phyloP scores from a whole-genome alignment of 768 basidiomycete species.

The Rhodosporidiobolus sp. region DNA sequence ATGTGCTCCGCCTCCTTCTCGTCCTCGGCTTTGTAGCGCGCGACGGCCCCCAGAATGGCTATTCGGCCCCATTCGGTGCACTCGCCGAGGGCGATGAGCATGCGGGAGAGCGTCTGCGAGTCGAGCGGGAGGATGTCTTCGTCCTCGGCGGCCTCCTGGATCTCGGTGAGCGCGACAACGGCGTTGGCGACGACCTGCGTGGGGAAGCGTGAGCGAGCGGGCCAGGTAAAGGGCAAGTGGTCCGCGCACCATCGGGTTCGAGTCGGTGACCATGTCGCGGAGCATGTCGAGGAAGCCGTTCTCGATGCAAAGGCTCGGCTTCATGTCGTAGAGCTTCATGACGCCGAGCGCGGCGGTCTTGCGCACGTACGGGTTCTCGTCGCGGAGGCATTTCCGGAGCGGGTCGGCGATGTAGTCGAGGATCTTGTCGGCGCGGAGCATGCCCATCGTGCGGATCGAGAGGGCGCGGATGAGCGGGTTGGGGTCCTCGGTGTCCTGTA shows the following conservation, averaged over 20 bases:
- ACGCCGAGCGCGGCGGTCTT: constrained; percentile 97
- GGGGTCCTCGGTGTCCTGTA: constrained; percentile 84
- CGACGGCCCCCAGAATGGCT: constrained; percentile 79
- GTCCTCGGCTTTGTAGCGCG: constrained; percentile 76
- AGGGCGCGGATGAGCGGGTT: constrained; percentile 95
- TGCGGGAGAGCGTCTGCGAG: constrained; percentile 73
- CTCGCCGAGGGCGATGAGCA: constrained; percentile 92
- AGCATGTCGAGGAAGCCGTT: constrained; percentile 87
- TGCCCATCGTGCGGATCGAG: constrained; percentile 97
- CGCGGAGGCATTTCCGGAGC: constrained; percentile 80
- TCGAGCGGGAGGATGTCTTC: constrained; percentile 74
- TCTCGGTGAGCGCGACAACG: constrained; percentile 85
- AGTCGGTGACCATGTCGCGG: constrained; percentile 89
- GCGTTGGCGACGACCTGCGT: constrained; percentile 92
- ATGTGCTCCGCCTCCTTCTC: constrained; percentile 97
- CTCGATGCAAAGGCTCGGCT: constrained; percentile 89
- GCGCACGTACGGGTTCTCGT: constrained; percentile 96
- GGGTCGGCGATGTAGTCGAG: constrained; percentile 98
- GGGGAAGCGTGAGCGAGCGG: neutral
- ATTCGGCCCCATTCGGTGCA: constrained; percentile 99
- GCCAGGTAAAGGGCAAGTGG: neutral
- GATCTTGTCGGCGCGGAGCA: constrained; percentile 95
- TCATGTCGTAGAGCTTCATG: constrained; percentile 94
- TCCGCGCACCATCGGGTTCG: constrained; percentile 85
- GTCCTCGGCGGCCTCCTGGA: constrained; percentile 62